These are phyloP conservation scores for Ascochyta clinopodiicola DNA, from an alignment of 2,329 filamentous ascomycete genomes.

Conservation along the genomic window DNA sequence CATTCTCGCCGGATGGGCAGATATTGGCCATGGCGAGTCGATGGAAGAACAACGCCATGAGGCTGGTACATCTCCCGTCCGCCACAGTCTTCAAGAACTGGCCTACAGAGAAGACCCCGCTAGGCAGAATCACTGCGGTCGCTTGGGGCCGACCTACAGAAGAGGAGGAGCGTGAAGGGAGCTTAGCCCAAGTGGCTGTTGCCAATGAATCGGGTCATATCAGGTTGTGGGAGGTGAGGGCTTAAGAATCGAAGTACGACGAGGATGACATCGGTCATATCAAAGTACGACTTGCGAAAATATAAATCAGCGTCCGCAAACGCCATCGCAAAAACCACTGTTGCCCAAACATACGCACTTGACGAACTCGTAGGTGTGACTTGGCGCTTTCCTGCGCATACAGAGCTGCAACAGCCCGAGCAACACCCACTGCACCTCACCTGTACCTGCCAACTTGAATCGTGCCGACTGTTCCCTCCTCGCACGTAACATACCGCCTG, in stretches of 20 bases:
- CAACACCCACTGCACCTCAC: neutral
- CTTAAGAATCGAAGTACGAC: slow-evolving; percentile 13
- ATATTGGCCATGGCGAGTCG: slow-evolving; percentile 84
- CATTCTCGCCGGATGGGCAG: slow-evolving; percentile 89
- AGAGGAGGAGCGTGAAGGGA: slow-evolving; percentile 68
- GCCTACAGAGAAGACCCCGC: slow-evolving; percentile 88
- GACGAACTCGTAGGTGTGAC: no score
- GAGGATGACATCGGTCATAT: neutral
- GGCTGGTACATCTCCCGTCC: slow-evolving; percentile 85
- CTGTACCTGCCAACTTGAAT: neutral
- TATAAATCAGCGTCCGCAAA: neutral
- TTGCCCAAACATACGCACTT: neutral
- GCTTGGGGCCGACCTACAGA: slow-evolving; percentile 54
- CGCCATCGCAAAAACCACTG: neutral
- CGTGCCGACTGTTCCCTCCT: neutral
- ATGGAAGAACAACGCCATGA: slow-evolving; percentile 86
- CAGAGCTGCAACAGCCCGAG: neutral
- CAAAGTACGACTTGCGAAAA: neutral
- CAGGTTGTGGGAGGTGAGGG: slow-evolving; percentile 76
- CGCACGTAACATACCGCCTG: neutral
- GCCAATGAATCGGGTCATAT: slow-evolving; percentile 90
- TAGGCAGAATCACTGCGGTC: slow-evolving; percentile 76
- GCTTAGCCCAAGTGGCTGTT: slow-evolving; percentile 70
- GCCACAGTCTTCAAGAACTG: slow-evolving; percentile 97
- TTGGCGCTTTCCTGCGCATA: neutral